A percentile compares a stretch with the other conserved stretches of the same genome.
phyloP scores from a whole-genome alignment of 345 rosid genomes.

The Euphorbia pulcherrima region DNA sequence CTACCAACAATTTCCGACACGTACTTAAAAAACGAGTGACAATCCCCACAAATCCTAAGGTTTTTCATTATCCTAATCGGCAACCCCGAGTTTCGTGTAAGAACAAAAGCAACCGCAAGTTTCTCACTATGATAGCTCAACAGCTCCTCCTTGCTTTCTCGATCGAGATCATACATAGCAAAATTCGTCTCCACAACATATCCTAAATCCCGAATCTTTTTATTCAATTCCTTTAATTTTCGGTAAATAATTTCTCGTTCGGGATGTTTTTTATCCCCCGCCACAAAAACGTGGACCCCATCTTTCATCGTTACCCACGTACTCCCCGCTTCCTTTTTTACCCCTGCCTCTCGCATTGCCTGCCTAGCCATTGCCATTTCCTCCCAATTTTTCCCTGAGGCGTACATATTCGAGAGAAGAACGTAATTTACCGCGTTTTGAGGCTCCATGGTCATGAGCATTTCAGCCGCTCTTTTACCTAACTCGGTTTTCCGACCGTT shows the following conservation, averaged over 20 bases:
- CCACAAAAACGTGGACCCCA: slow-evolving; percentile 78
- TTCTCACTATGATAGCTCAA: slow-evolving; percentile 84
- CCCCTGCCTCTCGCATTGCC: slow-evolving; percentile 67
- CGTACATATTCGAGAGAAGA: slow-evolving; percentile 85
- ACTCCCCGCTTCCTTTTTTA: slow-evolving; percentile 86
- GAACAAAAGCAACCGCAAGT: slow-evolving; percentile 78
- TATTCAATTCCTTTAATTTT: slow-evolving; percentile 69
- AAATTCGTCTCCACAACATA: slow-evolving; percentile 70
- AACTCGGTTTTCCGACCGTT: slow-evolving; percentile 57
- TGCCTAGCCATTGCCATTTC: slow-evolving; percentile 65
- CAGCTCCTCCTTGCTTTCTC: slow-evolving; percentile 80
- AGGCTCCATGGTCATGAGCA: slow-evolving; percentile 74
- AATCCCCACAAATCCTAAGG: slow-evolving; percentile 80
- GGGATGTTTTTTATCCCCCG: slow-evolving; percentile 73
- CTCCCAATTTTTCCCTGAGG: slow-evolving; percentile 77
- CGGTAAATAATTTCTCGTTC: slow-evolving; percentile 54
- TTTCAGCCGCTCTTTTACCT: slow-evolving; percentile 70
- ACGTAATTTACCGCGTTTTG: slow-evolving; percentile 85
- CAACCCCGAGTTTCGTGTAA: slow-evolving; percentile 47
- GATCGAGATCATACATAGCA: slow-evolving; percentile 72
- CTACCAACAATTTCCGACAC: slow-evolving; percentile 66
- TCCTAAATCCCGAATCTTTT: slow-evolving; percentile 71
- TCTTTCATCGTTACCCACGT: slow-evolving; percentile 97
- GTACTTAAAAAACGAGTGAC: slow-evolving; percentile 75
- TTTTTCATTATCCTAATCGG: slow-evolving; percentile 95